Evolutionary conservation across 2,329 filamentous ascomycete species (phyloP).

Genomic region (Chrysosphaeria jannelii): DNA sequence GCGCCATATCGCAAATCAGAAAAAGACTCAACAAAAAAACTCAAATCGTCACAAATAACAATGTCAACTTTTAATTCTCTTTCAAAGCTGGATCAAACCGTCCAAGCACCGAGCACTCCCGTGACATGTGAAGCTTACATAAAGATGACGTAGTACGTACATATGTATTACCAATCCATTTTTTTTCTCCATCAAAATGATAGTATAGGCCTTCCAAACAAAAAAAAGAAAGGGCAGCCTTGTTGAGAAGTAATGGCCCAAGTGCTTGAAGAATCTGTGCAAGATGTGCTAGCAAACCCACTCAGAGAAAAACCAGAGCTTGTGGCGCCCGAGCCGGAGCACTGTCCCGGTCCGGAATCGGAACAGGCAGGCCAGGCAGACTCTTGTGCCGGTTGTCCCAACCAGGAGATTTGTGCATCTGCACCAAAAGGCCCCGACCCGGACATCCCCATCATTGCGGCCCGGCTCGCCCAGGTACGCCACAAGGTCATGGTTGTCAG

Average conservation of each 20-base stretch:
- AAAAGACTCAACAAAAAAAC: no score
- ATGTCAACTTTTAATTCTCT: background rate
- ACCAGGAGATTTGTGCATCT: constrained; percentile 81
- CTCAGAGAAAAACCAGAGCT: constrained; percentile 55
- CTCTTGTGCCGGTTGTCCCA: constrained; percentile 81
- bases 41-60: no score
- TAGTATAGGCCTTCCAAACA: background rate
- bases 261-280: constrained; percentile 37
- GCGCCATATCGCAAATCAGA: no score
- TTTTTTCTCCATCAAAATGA: background rate
- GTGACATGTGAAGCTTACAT: background rate
- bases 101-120: background rate
- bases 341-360: constrained; percentile 77
- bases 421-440: constrained; percentile 88
- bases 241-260: constrained; percentile 32
- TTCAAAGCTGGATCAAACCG: constrained; percentile 1
- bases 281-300: constrained; percentile 45
- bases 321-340: constrained; percentile 83
- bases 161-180: no score
- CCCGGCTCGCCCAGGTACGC: constrained; percentile 48
- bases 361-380: constrained; percentile 39
- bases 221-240: background rate
- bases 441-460: constrained; percentile 67
- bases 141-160: background rate
- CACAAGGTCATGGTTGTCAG: constrained; percentile 85